Conservation (phyloP, 2,329 filamentous ascomycete genomes). For the Eutypella sp. region DNA sequence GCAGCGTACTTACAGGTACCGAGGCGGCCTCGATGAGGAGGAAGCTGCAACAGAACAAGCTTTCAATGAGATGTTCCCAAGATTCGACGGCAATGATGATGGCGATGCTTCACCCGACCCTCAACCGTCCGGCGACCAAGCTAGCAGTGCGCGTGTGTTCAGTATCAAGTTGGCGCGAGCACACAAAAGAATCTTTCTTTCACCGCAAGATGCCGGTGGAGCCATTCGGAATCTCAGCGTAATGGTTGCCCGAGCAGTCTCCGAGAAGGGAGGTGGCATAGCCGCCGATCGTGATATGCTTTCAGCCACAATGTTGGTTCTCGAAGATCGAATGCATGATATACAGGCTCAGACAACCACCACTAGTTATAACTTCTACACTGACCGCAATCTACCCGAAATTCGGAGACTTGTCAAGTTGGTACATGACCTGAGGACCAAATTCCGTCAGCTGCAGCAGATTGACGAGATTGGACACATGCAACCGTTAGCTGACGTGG, state of each 20-base stretch:
- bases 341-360: constrained; percentile 34
- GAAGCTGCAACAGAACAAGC: constrained; percentile 71
- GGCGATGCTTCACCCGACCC: constrained; percentile 28
- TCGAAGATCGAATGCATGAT: constrained; percentile 56
- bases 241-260: constrained; percentile 36
- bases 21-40: constrained; percentile 70
- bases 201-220: constrained; percentile 32
- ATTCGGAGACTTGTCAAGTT: constrained; percentile 67
- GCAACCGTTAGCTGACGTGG: constrained; percentile 73
- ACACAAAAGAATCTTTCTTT: constrained; percentile 51
- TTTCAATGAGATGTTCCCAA: constrained; percentile 77
- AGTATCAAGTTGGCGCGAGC: constrained; percentile 57
- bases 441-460: constrained; percentile 67
- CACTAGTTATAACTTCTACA: constrained; percentile 80
- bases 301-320: constrained; percentile 58
- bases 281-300: constrained; percentile 52
- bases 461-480: constrained; percentile 65
- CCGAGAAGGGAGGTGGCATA: constrained; percentile 27
- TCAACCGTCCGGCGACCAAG: too few relatives aligned
- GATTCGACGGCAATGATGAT: constrained; percentile 55
- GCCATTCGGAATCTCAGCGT: constrained; percentile 42
- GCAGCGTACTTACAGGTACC: constrained; percentile 77
- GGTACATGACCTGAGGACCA: constrained; percentile 61
- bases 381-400: constrained; percentile 71
- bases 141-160: constrained; percentile 44